phyloP scores from a whole-genome alignment of 2,329 filamentous ascomycete species.

The Tricladium varicosporioides region DNA sequence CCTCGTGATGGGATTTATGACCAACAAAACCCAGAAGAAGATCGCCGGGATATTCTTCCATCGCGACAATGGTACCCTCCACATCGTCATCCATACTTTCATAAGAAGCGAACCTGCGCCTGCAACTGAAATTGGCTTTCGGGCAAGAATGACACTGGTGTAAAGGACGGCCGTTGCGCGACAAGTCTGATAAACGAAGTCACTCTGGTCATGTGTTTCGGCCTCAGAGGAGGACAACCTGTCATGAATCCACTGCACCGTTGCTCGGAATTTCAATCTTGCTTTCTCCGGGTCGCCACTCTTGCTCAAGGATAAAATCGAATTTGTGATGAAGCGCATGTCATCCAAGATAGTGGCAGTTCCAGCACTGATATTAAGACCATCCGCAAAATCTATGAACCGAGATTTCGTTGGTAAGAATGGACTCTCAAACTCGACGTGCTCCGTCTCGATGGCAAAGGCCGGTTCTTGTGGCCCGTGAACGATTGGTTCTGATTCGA shows the following conservation, averaged over 20 bases:
- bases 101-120: slow-evolving; percentile 41
- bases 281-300: slow-evolving; percentile 23
- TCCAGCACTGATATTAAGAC: slow-evolving; percentile 43
- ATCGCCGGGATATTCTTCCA: slow-evolving; percentile 49
- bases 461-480: slow-evolving; percentile 18
- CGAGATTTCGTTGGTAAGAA: slow-evolving; percentile 22
- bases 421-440: slow-evolving; percentile 26
- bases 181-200: slow-evolving; percentile 42
- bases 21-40: slow-evolving; percentile 22
- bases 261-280: slow-evolving; percentile 33
- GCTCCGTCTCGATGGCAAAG: slow-evolving; percentile 19
- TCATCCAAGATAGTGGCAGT: slow-evolving; percentile 52
- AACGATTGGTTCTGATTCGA: slow-evolving; percentile 32
- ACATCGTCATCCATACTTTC: slow-evolving; percentile 46
- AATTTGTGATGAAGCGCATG: slow-evolving; percentile 46
- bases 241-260: slow-evolving; percentile 41
- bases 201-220: slow-evolving; percentile 2
- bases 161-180: slow-evolving; percentile 48
- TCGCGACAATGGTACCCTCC: slow-evolving; percentile 44
- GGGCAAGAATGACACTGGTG: slow-evolving; percentile 43
- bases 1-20: slow-evolving; percentile 14
- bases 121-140: slow-evolving; percentile 41
- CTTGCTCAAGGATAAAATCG: slow-evolving; percentile 41
- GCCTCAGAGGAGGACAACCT: slow-evolving; percentile 32
- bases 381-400: slow-evolving; percentile 30